These are phyloP conservation scores for Zygosaccharomyces sapae DNA, from an alignment of 1,139 yeast species.

Conservation along the genomic window DNA sequence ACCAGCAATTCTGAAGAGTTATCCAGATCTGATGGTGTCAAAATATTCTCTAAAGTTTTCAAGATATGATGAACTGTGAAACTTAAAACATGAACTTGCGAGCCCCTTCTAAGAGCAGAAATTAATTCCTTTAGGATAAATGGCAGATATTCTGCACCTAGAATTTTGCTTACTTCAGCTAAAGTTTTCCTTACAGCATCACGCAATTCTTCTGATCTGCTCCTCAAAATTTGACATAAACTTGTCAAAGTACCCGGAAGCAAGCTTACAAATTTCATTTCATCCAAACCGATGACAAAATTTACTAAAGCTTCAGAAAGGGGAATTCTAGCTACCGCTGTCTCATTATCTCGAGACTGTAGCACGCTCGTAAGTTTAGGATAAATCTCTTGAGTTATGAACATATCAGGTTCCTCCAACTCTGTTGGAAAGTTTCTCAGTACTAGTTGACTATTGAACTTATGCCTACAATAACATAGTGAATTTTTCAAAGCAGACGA, in stretches of 20 bases:
- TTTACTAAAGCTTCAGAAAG: constrained; percentile 79
- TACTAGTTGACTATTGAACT: constrained; percentile 14
- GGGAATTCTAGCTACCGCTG: constrained; percentile 70
- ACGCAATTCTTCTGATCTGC: constrained; percentile 82
- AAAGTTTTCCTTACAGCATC: constrained; percentile 79
- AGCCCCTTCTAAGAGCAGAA: constrained; percentile 78
- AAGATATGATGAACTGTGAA: constrained; percentile 76
- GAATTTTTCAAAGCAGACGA: constrained; percentile 50
- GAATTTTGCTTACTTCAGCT: constrained; percentile 55
- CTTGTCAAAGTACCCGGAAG: constrained; percentile 82
- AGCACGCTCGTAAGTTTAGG: constrained; percentile 61
- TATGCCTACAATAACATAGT: constrained; percentile 23
- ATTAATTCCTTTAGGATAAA: constrained; percentile 76
- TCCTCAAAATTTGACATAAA: constrained; percentile 81
- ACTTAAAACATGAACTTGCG: constrained; percentile 90
- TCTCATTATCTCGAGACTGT: constrained; percentile 67
- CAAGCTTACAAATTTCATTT: constrained; percentile 50
- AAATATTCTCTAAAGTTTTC: constrained; percentile 45
- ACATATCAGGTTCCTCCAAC: constrained; percentile 47
- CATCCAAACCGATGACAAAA: constrained; percentile 59
- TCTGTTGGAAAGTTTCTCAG: constrained; percentile 38
- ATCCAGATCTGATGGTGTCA: constrained; percentile 73
- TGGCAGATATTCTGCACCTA: constrained; percentile 71
- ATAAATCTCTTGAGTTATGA: constrained; percentile 54
- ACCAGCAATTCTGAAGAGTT: constrained; percentile 59